Evolutionary conservation across 2,329 filamentous ascomycete species (phyloP), one percentile per base, ranked within the genome.

Genomic region (Pleoardoris graminearum): DNA sequence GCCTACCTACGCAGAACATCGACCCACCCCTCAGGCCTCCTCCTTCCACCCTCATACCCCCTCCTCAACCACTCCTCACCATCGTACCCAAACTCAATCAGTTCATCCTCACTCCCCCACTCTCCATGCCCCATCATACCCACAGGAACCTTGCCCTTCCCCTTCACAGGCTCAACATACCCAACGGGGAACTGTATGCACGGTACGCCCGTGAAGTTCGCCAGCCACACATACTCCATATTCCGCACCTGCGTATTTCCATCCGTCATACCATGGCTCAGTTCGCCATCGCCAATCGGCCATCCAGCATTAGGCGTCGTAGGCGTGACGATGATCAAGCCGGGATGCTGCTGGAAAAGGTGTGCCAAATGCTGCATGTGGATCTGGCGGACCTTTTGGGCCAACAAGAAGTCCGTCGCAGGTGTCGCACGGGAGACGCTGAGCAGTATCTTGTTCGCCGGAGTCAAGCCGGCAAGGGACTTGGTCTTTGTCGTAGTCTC

Each of bases 221-320:
- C 88, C 30, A 96, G 74, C 82, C 89, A 96, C 14, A 89, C 85
- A 73, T 90, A 96, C 71, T 87, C 84, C 90, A 96, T 96, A 67
- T 84, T 89, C 22, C 82, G 79, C n/a, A 96, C 77, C 14, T 84
- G 86, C 55, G 76, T 79, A 68, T 94, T 91, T 0, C 81, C 86
- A 70, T 97, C 88, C 32, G 81, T 86, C 60, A 90, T 77, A 2
- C 92, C 92, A 41, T 79, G 75, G 7, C 67, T 60, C 4, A 85
- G 68, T 64, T 91, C 85, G n/a, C 76, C 76, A 14, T 85, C 77
- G 35, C 89, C 86, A 10, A 86, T 84, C 36, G 83, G 82, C 88
- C 89, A 95, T 10, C 91, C 91, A 0, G 85, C 79, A 53, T 88
- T 82, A 0, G 91, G 89, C 3, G 85, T 84, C 1, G 90, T 91